These are phyloP conservation scores for Aspergillus carbonarius DNA, from an alignment of 2,329 filamentous ascomycete genomes.

Conservation along the genomic window DNA sequence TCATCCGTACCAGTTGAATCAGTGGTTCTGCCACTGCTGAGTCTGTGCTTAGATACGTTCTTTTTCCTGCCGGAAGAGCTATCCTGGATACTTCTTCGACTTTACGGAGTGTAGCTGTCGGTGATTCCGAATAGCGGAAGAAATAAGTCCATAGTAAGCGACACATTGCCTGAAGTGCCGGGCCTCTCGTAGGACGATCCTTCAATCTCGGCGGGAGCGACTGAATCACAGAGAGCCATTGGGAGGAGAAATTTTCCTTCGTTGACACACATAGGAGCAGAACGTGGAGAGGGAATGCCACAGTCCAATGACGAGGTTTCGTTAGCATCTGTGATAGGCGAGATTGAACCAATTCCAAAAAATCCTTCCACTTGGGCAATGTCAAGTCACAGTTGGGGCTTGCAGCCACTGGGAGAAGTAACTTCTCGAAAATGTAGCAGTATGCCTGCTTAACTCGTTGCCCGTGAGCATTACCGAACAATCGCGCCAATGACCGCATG, in stretches of 20 bases:
- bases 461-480: slow-evolving; percentile 84
- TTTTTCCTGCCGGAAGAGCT: slow-evolving; percentile 76
- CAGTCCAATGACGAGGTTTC: slow-evolving; percentile 89
- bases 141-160: slow-evolving; percentile 93
- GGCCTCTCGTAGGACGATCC: slow-evolving; percentile 73
- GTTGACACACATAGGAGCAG: slow-evolving; percentile 86
- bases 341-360: slow-evolving; percentile 74
- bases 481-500: slow-evolving; percentile 73
- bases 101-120: slow-evolving; percentile 68
- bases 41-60: slow-evolving; percentile 79
- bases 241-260: slow-evolving; percentile 75
- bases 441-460: slow-evolving; percentile 91
- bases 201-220: slow-evolving; percentile 79
- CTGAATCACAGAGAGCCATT: slow-evolving; percentile 82
- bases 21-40: slow-evolving; percentile 81
- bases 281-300: slow-evolving; percentile 83
- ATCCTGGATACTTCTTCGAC: slow-evolving; percentile 86
- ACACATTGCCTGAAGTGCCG: slow-evolving; percentile 85
- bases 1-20: slow-evolving; percentile 90
- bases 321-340: slow-evolving; percentile 79
- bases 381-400: slow-evolving; percentile 75
- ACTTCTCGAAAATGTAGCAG: slow-evolving; percentile 83
- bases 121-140: slow-evolving; percentile 74
- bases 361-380: slow-evolving; percentile 81
- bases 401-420: slow-evolving; percentile 83